These are phyloP conservation scores for Trichocladium antarcticum DNA, from an alignment of 495 filamentous ascomycete species.

Conservation along the genomic window DNA sequence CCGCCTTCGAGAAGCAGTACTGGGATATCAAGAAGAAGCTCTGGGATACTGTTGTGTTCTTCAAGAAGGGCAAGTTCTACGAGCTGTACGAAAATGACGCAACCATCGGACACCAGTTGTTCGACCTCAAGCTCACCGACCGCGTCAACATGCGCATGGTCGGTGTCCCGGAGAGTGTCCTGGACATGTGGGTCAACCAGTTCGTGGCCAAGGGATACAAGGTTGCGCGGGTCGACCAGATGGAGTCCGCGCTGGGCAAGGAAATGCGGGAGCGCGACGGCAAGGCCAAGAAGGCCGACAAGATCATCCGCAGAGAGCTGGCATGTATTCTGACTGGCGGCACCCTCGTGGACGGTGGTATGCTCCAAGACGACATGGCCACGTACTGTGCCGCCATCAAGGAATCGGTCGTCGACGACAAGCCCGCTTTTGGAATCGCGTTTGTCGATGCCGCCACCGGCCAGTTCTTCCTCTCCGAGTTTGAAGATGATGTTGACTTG, in stretches of 20 bases:
- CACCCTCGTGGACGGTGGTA: conserved; percentile 86
- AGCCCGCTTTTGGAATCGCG: conserved; percentile 77
- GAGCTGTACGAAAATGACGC: conserved; percentile 98
- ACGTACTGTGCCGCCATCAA: conserved; percentile 96
- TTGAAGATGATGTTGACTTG: conserved; percentile 83
- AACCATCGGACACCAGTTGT: conserved; percentile 91
- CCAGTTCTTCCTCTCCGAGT: conserved; percentile 86
- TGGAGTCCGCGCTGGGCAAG: conserved; percentile 88
- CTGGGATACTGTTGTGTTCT: conserved; percentile 97
- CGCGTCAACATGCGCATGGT: conserved; percentile 99
- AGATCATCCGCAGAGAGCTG: conserved; percentile 86
- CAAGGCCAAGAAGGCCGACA: conserved; percentile 57
- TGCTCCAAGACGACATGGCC: conserved; percentile 97
- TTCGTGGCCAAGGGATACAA: conserved; percentile 93
- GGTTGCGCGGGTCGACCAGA: conserved; percentile 92
- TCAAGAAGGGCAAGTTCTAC: conserved; percentile 99
- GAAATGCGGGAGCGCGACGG: conserved; percentile 90
- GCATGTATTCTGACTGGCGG: conserved; percentile 82
- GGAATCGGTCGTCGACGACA: conserved; percentile 63
- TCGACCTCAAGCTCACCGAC: conserved; percentile 96
- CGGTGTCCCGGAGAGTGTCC: conserved; percentile 79
- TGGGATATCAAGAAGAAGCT: conserved; percentile 99
- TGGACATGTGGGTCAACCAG: conserved; percentile 88
- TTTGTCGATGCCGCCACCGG: conserved; percentile 96
- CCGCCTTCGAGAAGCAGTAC: conserved; percentile 94